Conservation (phyloP, 139 green algal genomes). For the Limnomonas spitsbergensis region DNA sequence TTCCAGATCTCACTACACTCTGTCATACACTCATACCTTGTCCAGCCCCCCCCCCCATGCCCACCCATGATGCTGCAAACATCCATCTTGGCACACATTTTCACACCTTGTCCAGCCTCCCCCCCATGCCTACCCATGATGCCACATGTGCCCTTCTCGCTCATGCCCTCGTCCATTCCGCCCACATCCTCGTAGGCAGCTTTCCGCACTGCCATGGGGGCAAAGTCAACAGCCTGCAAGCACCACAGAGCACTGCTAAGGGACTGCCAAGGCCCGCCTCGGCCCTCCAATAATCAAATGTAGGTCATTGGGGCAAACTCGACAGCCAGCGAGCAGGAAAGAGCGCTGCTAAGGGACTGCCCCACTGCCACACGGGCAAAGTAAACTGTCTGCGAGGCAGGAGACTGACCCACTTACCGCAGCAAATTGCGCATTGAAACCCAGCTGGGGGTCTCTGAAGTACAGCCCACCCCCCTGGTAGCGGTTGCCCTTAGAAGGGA, state of each 20-base stretch:
- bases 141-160: background rate
- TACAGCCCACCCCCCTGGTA: background rate
- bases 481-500: background rate
- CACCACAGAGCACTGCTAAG: background rate
- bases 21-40: too few relatives aligned
- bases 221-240: conserved; percentile 19
- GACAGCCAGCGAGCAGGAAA: conserved; percentile 4
- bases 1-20: too few relatives aligned
- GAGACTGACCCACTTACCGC: background rate
- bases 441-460: background rate
- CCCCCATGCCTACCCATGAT: background rate
- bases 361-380: conserved; percentile 19
- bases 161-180: conserved; percentile 30
- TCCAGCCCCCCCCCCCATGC: too few relatives aligned
- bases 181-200: conserved; percentile 20
- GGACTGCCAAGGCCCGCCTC: background rate
- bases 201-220: conserved; percentile 14
- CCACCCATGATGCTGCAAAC: too few relatives aligned
- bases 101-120: too few relatives aligned
- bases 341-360: too few relatives aligned
- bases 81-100: too few relatives aligned
- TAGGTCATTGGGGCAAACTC: conserved; percentile 25
- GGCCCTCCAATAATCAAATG: too few relatives aligned
- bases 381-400: conserved; percentile 14
- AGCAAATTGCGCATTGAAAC: conserved; percentile 1